Conservation (phyloP, 306 rosid species). For the Cucurbita maxima region DNA sequence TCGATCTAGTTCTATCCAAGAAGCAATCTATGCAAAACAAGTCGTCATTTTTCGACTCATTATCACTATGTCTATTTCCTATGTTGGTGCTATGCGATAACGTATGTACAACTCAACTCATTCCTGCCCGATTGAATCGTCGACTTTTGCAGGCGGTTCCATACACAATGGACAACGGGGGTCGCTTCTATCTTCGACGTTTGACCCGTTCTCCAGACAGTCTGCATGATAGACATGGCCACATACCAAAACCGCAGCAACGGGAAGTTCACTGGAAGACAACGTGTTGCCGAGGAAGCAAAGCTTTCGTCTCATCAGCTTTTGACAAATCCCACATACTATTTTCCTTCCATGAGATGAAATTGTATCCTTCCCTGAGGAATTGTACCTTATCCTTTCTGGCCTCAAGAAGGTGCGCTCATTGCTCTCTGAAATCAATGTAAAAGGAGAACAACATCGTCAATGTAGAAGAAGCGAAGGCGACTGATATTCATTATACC, state of each 20-base stretch:
- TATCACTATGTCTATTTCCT: background rate
- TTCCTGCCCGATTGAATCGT: slow-evolving; percentile 19
- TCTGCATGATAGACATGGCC: slow-evolving; percentile 84
- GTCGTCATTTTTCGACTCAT: background rate
- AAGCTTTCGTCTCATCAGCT: slow-evolving; percentile 41
- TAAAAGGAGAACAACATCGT: background rate
- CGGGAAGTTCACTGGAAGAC: slow-evolving; percentile 42
- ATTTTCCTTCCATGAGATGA: slow-evolving; percentile 33
- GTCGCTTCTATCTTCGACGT: slow-evolving; percentile 38
- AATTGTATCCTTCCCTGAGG: slow-evolving; percentile 22
- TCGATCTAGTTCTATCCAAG: background rate
- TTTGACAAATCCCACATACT: slow-evolving; percentile 59
- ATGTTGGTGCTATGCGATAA: background rate
- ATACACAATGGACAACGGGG: slow-evolving; percentile 62
- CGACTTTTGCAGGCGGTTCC: slow-evolving; percentile 12
- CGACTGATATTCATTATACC: background rate
- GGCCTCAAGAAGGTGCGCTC: slow-evolving; percentile 43
- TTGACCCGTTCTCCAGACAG: slow-evolving; percentile 65
- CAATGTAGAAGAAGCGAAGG: background rate
- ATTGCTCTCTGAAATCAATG: slow-evolving; percentile 20
- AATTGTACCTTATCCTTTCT: slow-evolving; percentile 54
- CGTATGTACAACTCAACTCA: background rate
- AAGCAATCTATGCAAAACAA: background rate
- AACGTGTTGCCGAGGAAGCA: slow-evolving; percentile 28
- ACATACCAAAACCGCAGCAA: slow-evolving; percentile 70